Base-by-base conservation (phyloP, 2,329 filamentous ascomycete genomes). In the Paramyrothecium roridum region DNA sequence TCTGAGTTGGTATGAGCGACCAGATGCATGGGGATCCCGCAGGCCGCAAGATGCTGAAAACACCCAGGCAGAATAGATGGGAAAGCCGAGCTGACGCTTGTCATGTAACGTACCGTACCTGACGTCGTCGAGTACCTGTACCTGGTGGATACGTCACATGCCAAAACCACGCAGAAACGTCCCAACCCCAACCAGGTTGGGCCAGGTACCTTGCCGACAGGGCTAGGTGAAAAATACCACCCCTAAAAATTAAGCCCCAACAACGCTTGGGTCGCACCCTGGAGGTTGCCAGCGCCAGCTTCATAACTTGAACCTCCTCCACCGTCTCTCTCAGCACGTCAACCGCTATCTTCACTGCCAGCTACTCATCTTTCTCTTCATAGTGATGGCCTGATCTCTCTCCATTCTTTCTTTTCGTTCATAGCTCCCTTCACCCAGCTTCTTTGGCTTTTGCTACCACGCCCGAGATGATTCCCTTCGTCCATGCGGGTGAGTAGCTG, bases 401-500 rank as follows among this genome's bases (percentile, higher is more conserved):
- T 20, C 12, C 46, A 16, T 48, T 4, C 19, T 48, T n/a, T n/a
- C 46, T 3, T 19, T 23, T 48, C 46, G 20, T 20, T 23, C 21
- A 16, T 23, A 19, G 10, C 46, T 48, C 11, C 4, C 16, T 43
- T 43, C 37, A 43, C 16, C 16, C n/a, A 16, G 7, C 46, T 4
- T 6, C 20, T 20, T 8, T 26, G 8, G 13, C 6, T 19, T 22
- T 48, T 20, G 46, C 21, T 16, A 2, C 22, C 21, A 17, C 22
- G 21, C 22, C 23, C 48, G 33, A 37, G 20, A 64, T 64, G 62
- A 45, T 64, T 40, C 48, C 54, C 48, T 63, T 64, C 40, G 21
- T 64, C 22, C 55, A 64, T 23, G 56, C 50, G 55, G 60, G 62
- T 64, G 51, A 51, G 59, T 60, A 57, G 54, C 52, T 43, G 40